Base-by-base conservation (phyloP, 495 filamentous ascomycete species). In the Bathelium albidoporum region DNA sequence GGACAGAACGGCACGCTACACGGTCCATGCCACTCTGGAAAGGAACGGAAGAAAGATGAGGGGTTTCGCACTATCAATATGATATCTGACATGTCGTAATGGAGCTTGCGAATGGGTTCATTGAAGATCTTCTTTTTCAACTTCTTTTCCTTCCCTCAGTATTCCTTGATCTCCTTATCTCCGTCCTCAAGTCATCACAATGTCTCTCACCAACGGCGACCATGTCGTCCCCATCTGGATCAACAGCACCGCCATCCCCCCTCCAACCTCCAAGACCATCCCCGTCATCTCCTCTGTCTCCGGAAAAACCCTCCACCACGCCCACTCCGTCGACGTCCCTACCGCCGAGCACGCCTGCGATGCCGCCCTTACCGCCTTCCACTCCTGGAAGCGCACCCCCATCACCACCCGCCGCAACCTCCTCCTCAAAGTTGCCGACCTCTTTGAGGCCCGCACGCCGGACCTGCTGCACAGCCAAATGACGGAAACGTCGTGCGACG, bases 401-500 rank as follows among this genome's bases (percentile, higher is more conserved):
- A 60, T 63, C 24, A 65, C 58, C 36, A 66, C 63, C 16, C 26
- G 64, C 10, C 59, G 66, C 20, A 41, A 66, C 59, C 29, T 68
- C 60, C 64, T 68, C 55, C 36, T 60, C 41, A 59, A 60, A 26
- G 53, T 45, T 12, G 66, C 66, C 18, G 58, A 63, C 39, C 29
- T 66, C 29, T 66, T 66, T 61, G 59, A 63, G 31, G 22, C 20
- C n/a, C 28, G 61, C 26, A 43, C 45, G 16, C 58, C 61, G 4
- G 62, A 68, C 32, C 31, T 68, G n/a, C 45, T 65, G 32, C 60
- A 62, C 31, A 45, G 52, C 16, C 66, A 71, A 58, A 71, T 73
- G 43, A 53, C 32, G 20, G 69, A 71, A 43, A 73, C 69, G 32
- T 65, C 64, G 32, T 73, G 68, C 60, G 59, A 60, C 3, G 53